Base-by-base conservation (phyloP, 2,329 filamentous ascomycete species). In the Thermothelomyces thermophilus region DNA sequence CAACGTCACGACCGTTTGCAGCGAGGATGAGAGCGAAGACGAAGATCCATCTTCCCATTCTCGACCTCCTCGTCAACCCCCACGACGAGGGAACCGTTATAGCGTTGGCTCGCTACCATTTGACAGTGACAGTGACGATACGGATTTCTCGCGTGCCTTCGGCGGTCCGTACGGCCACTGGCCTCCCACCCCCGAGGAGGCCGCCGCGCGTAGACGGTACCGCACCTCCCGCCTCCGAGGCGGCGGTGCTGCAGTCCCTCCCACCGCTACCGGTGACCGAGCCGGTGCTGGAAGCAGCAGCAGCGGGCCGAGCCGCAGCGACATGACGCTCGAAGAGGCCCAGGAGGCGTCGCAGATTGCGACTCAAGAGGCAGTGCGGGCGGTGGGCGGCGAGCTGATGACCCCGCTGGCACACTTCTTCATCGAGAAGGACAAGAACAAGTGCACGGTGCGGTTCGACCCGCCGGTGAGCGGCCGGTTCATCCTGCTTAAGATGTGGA, bases 401-500 rank as follows among this genome's bases (percentile, higher is more conserved):
- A 74, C 75, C 30, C 88, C 88, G 0, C 82, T 89, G 65, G 88
- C 89, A 2, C 80, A 81, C 24, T 96, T 97, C 68, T 86, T 84
- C 62, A 94, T 96, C 48, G 83, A 86, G 61, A 80, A 83, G 65
- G 80, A 85, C 60, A 90, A 89, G 70, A 88, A 82, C 70, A 89
- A 85, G 67, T 91, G 93, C 59, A 90, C 84, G 13, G 86, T 97
- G 60, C 84, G 81, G 51, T 96, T 97, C 59, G 81, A 90, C 59
- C 86, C 88, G 50, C 84, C 86, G 0, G 79, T 93, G 52, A 88
- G 87, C 10, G 87, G 87, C 5, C 80, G 87, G 50, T 94, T 86
- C 64, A 85, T 97, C 46, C 69, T 96, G 36, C 73, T 97, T 56
- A 96, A 96, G 72, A 80, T 96, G 65, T 96, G 89, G 87, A 90